Percentiles rank a stretch among this genome's conserved stretches.
Conservation (phyloP, 2,329 filamentous ascomycete species). For the Aspergillus neotritici region DNA sequence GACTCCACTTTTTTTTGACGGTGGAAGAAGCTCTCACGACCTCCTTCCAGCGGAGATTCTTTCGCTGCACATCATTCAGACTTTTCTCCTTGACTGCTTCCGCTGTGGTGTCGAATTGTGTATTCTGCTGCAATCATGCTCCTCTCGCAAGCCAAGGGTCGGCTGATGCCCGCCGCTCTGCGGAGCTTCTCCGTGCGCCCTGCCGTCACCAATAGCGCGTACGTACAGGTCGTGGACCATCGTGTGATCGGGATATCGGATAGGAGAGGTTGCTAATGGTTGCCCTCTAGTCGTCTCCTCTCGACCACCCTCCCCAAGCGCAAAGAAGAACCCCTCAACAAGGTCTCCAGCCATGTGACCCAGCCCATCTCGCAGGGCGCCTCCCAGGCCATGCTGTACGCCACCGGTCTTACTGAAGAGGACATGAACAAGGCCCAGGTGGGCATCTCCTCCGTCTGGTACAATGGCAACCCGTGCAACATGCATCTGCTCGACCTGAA, state of each 20-base stretch:
- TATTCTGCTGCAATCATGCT: slow-evolving; percentile 16
- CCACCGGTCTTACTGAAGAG: slow-evolving; percentile 75
- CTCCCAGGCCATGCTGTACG: slow-evolving; percentile 98
- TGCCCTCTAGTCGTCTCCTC: slow-evolving; percentile 26
- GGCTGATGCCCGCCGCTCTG: slow-evolving; percentile 22
- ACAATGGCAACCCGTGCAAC: slow-evolving; percentile 96
- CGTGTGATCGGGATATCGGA: slow-evolving; percentile 1
- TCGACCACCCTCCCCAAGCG: slow-evolving; percentile 45
- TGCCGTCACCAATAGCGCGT: slow-evolving; percentile 4
- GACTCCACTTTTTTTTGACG: slow-evolving; percentile 4
- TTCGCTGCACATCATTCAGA: too few relatives aligned
- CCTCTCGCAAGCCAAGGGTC: slow-evolving; percentile 26
- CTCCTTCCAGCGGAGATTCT: neutral
- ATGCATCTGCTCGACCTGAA: slow-evolving; percentile 96
- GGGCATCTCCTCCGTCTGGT: slow-evolving; percentile 97
- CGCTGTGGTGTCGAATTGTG: slow-evolving; percentile 1
- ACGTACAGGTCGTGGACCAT: slow-evolving; percentile 5
- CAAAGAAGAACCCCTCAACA: slow-evolving; percentile 63
- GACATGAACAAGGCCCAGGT: slow-evolving; percentile 97
- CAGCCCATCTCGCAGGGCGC: slow-evolving; percentile 97
- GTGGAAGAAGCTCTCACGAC: too few relatives aligned
- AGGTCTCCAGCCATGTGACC: slow-evolving; percentile 76
- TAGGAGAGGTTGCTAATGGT: neutral
- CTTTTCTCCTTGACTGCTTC: neutral
- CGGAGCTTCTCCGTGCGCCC: slow-evolving; percentile 16